A percentile compares a stretch with the other conserved stretches of the same genome.
phyloP scores from a whole-genome alignment of 2,329 filamentous ascomycete species.

The Mycosphaerella arachidis region DNA sequence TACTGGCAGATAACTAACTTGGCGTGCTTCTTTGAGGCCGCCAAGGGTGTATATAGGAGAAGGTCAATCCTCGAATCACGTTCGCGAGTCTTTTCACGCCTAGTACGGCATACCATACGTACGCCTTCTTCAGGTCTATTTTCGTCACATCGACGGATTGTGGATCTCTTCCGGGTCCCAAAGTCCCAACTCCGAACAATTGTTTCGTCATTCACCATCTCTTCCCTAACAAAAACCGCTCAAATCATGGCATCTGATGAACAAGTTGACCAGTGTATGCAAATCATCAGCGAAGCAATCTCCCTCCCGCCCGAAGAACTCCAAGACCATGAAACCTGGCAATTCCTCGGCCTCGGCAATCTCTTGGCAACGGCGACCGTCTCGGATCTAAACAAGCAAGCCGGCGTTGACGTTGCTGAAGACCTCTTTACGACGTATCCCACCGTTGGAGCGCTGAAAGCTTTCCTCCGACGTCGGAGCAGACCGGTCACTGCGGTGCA shows the following conservation, averaged over 20 bases:
- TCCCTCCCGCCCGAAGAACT: slow-evolving; percentile 28
- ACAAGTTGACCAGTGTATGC: slow-evolving; percentile 18
- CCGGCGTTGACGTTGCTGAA: slow-evolving; percentile 17
- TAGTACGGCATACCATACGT: background rate
- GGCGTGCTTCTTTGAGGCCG: background rate
- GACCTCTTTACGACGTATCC: slow-evolving; percentile 25
- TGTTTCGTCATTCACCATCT: background rate
- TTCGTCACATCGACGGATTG: background rate
- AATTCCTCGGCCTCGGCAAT: slow-evolving; percentile 28
- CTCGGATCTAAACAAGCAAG: slow-evolving; percentile 25
- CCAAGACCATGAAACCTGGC: slow-evolving; percentile 31
- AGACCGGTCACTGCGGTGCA: background rate
- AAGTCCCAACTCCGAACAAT: background rate
- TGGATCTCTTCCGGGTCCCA: background rate
- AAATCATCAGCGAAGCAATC: slow-evolving; percentile 29
- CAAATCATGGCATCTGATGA: slow-evolving; percentile 19
- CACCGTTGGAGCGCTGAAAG: slow-evolving; percentile 25
- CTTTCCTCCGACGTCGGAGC: slow-evolving; percentile 12
- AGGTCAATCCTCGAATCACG: no score
- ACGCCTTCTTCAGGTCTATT: no score
- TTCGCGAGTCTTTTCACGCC: background rate
- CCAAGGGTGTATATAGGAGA: background rate
- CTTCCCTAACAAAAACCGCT: background rate
- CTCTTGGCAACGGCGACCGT: slow-evolving; percentile 27
- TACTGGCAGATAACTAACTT: background rate